phyloP scores from a whole-genome alignment of 371 early-diverging fungal genomes.

The Haplosporangium sp. region DNA sequence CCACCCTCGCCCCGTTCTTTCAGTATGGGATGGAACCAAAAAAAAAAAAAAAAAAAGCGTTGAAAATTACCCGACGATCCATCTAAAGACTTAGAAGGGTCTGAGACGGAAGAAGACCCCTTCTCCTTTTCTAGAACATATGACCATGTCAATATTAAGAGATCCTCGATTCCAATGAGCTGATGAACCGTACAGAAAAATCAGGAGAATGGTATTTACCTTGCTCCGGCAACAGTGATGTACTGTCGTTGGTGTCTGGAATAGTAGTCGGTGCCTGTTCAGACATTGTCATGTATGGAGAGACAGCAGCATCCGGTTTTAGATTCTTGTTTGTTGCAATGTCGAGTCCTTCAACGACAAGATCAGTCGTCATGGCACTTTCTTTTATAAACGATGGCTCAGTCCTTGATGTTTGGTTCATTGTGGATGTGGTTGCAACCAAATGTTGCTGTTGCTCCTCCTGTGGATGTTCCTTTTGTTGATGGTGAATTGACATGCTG shows the following conservation, averaged over 20 bases:
- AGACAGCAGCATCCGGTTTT: neutral
- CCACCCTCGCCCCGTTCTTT: too few relatives aligned
- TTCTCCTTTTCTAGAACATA: conserved; percentile 23
- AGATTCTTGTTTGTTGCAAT: neutral
- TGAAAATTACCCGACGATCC: conserved; percentile 13
- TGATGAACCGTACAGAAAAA: too few relatives aligned
- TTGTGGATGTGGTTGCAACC: conserved; percentile 10
- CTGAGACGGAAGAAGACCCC: conserved; percentile 1
- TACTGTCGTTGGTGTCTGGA: too few relatives aligned
- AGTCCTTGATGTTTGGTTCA: conserved; percentile 2
- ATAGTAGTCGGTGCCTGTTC: neutral
- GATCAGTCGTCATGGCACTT: conserved; percentile 16
- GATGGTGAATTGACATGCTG: neutral
- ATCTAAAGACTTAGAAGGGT: conserved; percentile 5
- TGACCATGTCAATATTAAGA: neutral
- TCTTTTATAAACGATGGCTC: neutral
- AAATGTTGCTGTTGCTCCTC: conserved; percentile 15
- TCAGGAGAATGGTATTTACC: too few relatives aligned
- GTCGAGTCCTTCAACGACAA: conserved; percentile 12
- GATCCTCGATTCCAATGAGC: too few relatives aligned
- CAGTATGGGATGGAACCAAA: too few relatives aligned
- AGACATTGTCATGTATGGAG: conserved; percentile 2
- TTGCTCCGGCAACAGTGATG: too few relatives aligned
- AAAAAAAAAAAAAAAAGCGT: neutral
- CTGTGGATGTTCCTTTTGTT: conserved; percentile 7